Percentiles rank a stretch among this genome's conserved stretches.
phyloP scores from a whole-genome alignment of 257 asterid genomes.

The Jacaranda copaia region DNA sequence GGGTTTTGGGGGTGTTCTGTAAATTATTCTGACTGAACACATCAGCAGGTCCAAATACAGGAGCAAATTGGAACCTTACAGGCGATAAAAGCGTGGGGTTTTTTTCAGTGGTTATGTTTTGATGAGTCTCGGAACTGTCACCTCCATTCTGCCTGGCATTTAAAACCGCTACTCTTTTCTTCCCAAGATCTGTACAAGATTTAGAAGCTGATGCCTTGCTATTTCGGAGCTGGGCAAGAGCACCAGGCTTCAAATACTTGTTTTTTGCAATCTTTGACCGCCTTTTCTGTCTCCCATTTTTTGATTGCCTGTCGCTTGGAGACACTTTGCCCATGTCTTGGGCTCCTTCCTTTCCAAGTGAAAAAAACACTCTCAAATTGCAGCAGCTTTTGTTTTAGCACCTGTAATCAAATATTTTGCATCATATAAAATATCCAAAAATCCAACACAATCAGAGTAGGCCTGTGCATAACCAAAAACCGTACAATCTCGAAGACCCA shows the following conservation, averaged over 20 bases:
- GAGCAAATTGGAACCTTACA: conserved; percentile 56
- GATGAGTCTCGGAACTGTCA: conserved; percentile 38
- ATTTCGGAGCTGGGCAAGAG: conserved; percentile 83
- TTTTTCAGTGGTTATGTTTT: conserved; percentile 35
- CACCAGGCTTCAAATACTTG: conserved; percentile 87
- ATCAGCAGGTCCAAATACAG: conserved; percentile 42
- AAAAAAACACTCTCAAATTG: conserved; percentile 8
- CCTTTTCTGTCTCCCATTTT: conserved; percentile 59
- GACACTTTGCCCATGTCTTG: conserved; percentile 71
- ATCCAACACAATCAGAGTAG: not conserved
- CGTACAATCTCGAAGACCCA: not conserved
- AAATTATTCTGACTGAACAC: conserved; percentile 47
- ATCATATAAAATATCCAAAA: conserved; percentile 10
- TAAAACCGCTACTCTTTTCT: conserved; percentile 67
- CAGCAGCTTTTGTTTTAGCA: not conserved
- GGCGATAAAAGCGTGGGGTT: conserved; percentile 62
- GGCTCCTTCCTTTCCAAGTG: not conserved
- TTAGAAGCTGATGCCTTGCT: conserved; percentile 74
- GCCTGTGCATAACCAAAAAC: not conserved
- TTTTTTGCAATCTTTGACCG: conserved; percentile 50
- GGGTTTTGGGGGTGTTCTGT: conserved; percentile 77
- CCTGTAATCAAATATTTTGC: conserved; percentile 12
- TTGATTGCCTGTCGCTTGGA: conserved; percentile 60
- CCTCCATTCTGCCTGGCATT: conserved; percentile 44
- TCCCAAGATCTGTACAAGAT: conserved; percentile 79